Conservation (phyloP, 2,329 filamentous ascomycete species). For the Beauveria rudraprayagi region DNA sequence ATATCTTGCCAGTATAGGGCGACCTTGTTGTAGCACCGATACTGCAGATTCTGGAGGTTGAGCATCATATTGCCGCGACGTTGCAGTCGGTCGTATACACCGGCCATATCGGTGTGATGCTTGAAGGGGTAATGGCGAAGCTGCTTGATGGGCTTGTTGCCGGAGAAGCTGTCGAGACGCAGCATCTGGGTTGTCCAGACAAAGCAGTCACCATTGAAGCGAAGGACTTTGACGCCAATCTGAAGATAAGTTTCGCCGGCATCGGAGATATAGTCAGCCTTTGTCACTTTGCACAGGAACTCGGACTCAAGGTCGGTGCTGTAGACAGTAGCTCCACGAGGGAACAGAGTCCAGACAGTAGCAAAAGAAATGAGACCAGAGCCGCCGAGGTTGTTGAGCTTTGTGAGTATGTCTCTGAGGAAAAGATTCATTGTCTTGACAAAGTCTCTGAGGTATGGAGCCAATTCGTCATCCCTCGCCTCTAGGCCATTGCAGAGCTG, state of each 20-base stretch:
- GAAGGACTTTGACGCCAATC: conserved; percentile 26
- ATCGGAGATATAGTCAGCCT: conserved; percentile 22
- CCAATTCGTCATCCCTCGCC: conserved; percentile 21
- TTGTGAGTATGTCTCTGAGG: conserved; percentile 31
- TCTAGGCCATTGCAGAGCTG: conserved; percentile 21
- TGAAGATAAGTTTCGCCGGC: conserved; percentile 14
- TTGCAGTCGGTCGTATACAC: conserved; percentile 22
- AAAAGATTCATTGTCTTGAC: conserved; percentile 34
- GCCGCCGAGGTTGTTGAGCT: conserved; percentile 27
- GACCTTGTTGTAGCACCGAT: conserved; percentile 34
- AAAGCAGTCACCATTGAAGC: conserved; percentile 33
- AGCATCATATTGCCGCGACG: conserved; percentile 31
- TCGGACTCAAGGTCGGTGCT: conserved; percentile 32
- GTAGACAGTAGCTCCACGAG: conserved; percentile 30
- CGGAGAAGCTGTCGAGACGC: conserved; percentile 25
- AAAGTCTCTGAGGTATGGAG: conserved; percentile 32
- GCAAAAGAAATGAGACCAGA: conserved; percentile 33
- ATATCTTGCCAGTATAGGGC: conserved; percentile 21
- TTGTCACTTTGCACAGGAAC: conserved; percentile 31
- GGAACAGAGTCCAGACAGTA: conserved; percentile 38
- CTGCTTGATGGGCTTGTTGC: conserved; percentile 33
- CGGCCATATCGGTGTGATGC: conserved; percentile 23
- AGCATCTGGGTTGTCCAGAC: conserved; percentile 30
- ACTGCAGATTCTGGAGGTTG: conserved; percentile 33
- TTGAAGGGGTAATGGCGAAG: conserved; percentile 31